These are phyloP conservation scores for Flaveria bidentis DNA, from an alignment of 129 eudicot genomes.

Conservation along the genomic window DNA sequence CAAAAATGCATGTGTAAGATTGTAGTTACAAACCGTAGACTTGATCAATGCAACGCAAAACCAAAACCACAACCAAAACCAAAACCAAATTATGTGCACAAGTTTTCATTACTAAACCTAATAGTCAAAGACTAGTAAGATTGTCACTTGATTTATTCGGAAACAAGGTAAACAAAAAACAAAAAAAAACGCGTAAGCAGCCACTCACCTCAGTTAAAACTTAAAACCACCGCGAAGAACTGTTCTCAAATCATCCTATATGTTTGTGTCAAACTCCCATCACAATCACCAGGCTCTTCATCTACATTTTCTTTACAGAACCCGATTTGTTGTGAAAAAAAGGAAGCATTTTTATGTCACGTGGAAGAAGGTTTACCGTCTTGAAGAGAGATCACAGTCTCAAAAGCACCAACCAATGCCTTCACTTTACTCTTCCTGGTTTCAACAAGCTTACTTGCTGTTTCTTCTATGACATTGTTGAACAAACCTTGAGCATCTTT, in stretches of 20 bases:
- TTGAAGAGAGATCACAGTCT: conserved; percentile 86
- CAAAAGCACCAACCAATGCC: conserved; percentile 99
- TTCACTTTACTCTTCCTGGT: conserved; percentile 88
- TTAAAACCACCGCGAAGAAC: conserved; percentile 22
- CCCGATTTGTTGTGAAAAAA: conserved; percentile 21
- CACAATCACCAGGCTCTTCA: conserved; percentile 34
- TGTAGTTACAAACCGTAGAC: neutral
- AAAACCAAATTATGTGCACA: conserved; percentile 30
- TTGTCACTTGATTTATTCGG: conserved; percentile 34
- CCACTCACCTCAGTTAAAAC: conserved; percentile 32
- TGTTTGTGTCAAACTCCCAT: conserved; percentile 23
- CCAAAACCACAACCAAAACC: neutral
- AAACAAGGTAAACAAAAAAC: conserved; percentile 24
- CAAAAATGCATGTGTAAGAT: neutral
- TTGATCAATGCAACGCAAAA: conserved; percentile 14
- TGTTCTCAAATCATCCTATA: conserved; percentile 25
- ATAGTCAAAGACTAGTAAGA: conserved; percentile 22
- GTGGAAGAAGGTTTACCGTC: conserved; percentile 51
- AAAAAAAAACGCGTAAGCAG: neutral
- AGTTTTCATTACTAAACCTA: conserved; percentile 22
- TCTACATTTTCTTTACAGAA: conserved; percentile 36
- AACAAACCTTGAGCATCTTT: conserved; percentile 70
- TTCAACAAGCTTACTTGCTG: conserved; percentile 81
- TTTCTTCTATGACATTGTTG: conserved; percentile 87
- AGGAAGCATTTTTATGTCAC: neutral